phyloP scores from a whole-genome alignment of 1,139 yeast species.

The Hemisphaericaspora xylanilytica region DNA sequence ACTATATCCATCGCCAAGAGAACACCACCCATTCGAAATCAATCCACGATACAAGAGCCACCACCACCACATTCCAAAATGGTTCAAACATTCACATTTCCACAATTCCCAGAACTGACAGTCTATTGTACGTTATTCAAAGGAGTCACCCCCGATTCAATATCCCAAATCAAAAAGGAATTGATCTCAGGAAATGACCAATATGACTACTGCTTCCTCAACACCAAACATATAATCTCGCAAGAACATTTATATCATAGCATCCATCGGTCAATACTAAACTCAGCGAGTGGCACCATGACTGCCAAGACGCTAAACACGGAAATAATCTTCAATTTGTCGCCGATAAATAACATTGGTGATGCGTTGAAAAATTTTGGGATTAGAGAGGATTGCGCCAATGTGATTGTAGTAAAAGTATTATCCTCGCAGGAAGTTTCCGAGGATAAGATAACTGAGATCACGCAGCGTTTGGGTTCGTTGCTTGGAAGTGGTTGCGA shows the following conservation, averaged over 20 bases:
- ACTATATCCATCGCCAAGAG: background rate
- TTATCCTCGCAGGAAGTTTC: background rate
- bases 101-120: conserved; percentile 31
- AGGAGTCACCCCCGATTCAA: conserved; percentile 18
- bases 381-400: conserved; percentile 29
- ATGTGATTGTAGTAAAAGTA: conserved; percentile 34
- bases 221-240: conserved; percentile 37
- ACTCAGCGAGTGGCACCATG: conserved; percentile 25
- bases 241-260: conserved; percentile 35
- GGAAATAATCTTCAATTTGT: conserved; percentile 41
- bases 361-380: conserved; percentile 46
- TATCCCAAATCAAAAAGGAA: conserved; percentile 27
- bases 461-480: background rate
- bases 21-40: no score
- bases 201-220: conserved; percentile 42
- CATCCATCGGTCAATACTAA: conserved; percentile 35
- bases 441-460: conserved; percentile 4
- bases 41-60: no score
- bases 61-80: no score
- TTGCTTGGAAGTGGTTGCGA: conserved; percentile 17
- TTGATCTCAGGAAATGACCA: conserved; percentile 30
- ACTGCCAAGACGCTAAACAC: conserved; percentile 43
- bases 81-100: conserved; percentile 20
- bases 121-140: conserved; percentile 26
- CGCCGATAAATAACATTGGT: conserved; percentile 44